Evolutionary conservation across 164 flowering plant genomes (phyloP).

Genomic region (Liriodendron chinense): DNA sequence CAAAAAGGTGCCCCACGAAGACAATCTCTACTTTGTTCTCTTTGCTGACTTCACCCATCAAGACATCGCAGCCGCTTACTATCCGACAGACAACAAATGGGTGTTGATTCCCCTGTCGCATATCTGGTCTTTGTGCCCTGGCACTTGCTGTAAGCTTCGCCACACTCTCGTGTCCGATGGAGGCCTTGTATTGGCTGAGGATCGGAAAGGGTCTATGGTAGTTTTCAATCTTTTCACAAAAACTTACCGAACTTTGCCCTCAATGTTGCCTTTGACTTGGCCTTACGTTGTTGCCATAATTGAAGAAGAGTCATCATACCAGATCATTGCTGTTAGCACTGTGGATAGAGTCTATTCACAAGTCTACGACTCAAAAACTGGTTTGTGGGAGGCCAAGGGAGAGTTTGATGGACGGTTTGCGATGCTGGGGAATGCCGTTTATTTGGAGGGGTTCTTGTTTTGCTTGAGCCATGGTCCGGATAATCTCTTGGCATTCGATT

Average conservation of each 20-base stretch:
- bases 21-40: constrained; percentile 17
- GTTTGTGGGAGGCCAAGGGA: constrained; percentile 15
- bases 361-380: constrained; percentile 15
- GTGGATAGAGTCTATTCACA: constrained; percentile 15
- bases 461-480: constrained; percentile 19
- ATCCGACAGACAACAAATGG: constrained; percentile 16
- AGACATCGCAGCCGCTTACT: constrained; percentile 14
- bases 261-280: constrained; percentile 10
- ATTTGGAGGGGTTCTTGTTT: constrained; percentile 17
- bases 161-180: constrained; percentile 11
- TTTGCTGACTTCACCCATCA: constrained; percentile 12
- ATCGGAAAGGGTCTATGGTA: constrained; percentile 7
- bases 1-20: constrained; percentile 4
- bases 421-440: constrained; percentile 15
- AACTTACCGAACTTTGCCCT: constrained; percentile 11
- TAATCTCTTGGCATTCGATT: constrained; percentile 11
- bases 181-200: constrained; percentile 18
- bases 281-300: constrained; percentile 14
- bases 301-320: background rate
- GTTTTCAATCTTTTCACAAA: constrained; percentile 15
- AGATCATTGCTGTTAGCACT: constrained; percentile 15
- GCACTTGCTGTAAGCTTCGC: constrained; percentile 14
- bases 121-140: constrained; percentile 12
- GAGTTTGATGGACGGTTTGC: constrained; percentile 16
- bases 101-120: constrained; percentile 14